Base-by-base conservation (phyloP, 192 early-diverging fungal species). In the Jimgerdemannia flammicorona region DNA sequence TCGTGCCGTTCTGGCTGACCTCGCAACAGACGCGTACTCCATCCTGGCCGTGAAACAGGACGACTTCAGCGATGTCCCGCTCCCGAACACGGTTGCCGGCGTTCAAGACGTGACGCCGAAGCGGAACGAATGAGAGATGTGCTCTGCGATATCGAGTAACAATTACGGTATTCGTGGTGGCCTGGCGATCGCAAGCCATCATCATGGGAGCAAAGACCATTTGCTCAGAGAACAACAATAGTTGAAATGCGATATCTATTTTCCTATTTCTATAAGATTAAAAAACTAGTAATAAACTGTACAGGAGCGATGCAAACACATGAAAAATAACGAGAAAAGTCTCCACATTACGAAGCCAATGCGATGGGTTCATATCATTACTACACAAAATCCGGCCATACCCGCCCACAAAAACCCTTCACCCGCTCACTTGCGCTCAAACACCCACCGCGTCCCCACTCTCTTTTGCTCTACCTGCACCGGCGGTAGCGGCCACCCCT, bases 41-140 rank as follows among this genome's bases (percentile, higher is more conserved):
- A 88, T 93, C 19, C 77, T 90, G 69, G 91, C 90, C 9, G 90
- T 93, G 7, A 86, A 85, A 78, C 92, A 93, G 77, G 92, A 93
- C 77, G 90, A 92, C 81, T 92, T 91, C 78, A 89, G 88, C 74
- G 92, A 93, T 75, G 84, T 93, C 42, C 86, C 87, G 29, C 83
- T 93, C 73, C 92, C 92, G 39, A 64, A 65, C 3, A 19, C 67
- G 40, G 67, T 19, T 41, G 8, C 19, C 9, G 81, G 71, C 69
- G 78, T 77, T 18, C 72, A 73, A 41, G 70, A 70, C 65, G 70
- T 67, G 3, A 76, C 76, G 17, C 67, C 67, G 67, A 68, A 68
- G 67, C 67, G 49, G 49, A 14, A 6, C 0, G 49, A 6, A 2
- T 59, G 14, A 59, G 49, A 6, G 49, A 6, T 14, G 49, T 59